Evolutionary conservation across 179 eudicot species (phyloP), one percentile per base, ranked within the genome.

Genomic region (Heliamphora pulchella): DNA sequence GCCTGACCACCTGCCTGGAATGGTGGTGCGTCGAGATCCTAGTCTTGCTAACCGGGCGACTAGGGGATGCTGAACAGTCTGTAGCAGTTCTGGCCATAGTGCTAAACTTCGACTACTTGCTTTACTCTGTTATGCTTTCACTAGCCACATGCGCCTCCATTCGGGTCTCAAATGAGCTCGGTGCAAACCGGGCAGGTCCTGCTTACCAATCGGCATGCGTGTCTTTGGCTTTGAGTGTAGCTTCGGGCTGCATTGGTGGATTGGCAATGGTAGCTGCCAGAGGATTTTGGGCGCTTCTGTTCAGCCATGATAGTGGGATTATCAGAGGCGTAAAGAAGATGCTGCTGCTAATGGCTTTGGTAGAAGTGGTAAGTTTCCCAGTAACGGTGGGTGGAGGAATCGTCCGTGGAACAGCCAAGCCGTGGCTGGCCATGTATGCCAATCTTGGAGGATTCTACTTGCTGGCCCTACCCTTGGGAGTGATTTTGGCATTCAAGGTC

Each of bases 11-110:
- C 1, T 93, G 98, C 85, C 93, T 95, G 48, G 98, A 93, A 75
- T 95, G 98, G 98, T 95, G 98, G 98, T 95, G 97, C 88, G 84
- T 87, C 11, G 98, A 95, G 85, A 89, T 93, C 79, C 83, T 95
- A 1, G 87, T 93, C 74, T 84, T 95, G 80, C 87, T 93, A 39
- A 89, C 98, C 0, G 97, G 97, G 9, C 82, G 87, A 53, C 87
- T 95, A 2, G 78, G 86, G 0, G 86, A 91, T 75, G 92, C 98
- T 4, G 85, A 75, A 82, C 88, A 87, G 64, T 88, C 92, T 0
- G 88, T 93, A 0, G 91, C 95, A 18, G 90, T 93, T 3, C 64
- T 95, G 5, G 97, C 92, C 48, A 89, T 95, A 4, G 98, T 95
- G 67, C 82, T 95, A 11, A 93, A 95, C 83, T 95, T 95, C 46